Evolutionary conservation across 441 rosid genomes (phyloP), one percentile per base, ranked within the genome.

Genomic region (Adansonia grandidieri): DNA sequence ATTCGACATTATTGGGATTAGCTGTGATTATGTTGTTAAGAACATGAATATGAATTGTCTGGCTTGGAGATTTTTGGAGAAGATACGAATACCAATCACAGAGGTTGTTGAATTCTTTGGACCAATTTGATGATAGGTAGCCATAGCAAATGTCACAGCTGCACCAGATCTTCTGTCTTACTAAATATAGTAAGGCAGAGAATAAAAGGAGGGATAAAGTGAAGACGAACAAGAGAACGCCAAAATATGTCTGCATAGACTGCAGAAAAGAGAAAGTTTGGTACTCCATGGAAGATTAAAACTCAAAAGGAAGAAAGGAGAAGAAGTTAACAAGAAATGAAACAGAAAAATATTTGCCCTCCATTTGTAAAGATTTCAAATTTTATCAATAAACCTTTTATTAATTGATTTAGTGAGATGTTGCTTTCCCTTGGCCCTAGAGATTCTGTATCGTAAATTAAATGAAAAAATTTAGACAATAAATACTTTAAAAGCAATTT

Each of bases 61-160:
- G 88, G 17, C 92, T 83, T 0, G 88, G 88, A 0, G 95, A 89
- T 61, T 85, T 81, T 0, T 78, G 73, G 45, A 93, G 92, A 45
- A 91, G 95, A 61, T 93, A 89, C 71, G 94, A 53, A 78, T 84
- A 89, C 92, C 93, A 93, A 28, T 93, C 96, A 28, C 88, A 86
- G 0, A 93, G 91, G 47, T 90, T 93, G 28, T 71, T 44, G 75
- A 93, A 91, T 9, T 90, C 87, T 44, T 80, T 77, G 47, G 82
- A 71, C 97, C 96, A 93, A 20, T 86, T 81, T 0, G 88, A 79
- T 1, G 80, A 80, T 11, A 89, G 84, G 20, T 84, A 91, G 63
- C 86, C 76, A 22, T 77, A 82, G 78, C 96, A 93, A 51, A 86
- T 77, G 44, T 85, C 84, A 67, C 97, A 93, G 62, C 72, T 83